phyloP scores from a whole-genome alignment of 352 stramenopile species.

The Phytophthora ohioensis region DNA sequence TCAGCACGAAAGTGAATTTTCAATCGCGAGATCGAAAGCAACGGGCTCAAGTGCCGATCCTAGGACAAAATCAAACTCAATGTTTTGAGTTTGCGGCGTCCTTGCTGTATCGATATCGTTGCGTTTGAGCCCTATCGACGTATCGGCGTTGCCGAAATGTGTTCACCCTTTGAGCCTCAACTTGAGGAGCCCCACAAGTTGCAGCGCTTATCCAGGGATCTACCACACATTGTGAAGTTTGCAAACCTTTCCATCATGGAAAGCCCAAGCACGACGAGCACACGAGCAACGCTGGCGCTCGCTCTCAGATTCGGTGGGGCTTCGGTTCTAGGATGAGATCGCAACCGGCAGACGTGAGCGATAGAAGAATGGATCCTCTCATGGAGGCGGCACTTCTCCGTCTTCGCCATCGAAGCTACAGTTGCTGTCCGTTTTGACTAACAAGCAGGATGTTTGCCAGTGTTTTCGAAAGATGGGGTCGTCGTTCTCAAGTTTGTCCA shows the following conservation, averaged over 20 bases:
- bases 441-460: conserved; percentile 7
- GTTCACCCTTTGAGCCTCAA: not conserved
- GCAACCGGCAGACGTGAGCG: not conserved
- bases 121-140: conserved; percentile 4
- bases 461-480: conserved; percentile 1
- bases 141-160: conserved; percentile 10
- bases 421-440: too few species aligned
- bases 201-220: too few species aligned
- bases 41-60: not conserved
- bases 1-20: conserved; percentile 23
- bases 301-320: conserved; percentile 11
- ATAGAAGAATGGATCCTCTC: not conserved
- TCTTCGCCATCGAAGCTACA: not conserved
- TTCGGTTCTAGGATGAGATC: conserved; percentile 1
- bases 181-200: too few species aligned
- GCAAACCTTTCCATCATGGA: not conserved
- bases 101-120: not conserved
- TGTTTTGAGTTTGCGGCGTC: not conserved
- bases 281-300: not conserved
- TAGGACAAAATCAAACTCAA: too few species aligned
- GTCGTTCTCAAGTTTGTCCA: conserved; percentile 19
- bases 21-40: conserved; percentile 9
- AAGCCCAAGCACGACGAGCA: not conserved
- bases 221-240: too few species aligned
- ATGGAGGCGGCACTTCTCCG: conserved; percentile 3